Evolutionary conservation across 1,284 basidiomycete species (phyloP), one percentile per base, ranked within the genome.

Genomic region (Marasmius sp.): DNA sequence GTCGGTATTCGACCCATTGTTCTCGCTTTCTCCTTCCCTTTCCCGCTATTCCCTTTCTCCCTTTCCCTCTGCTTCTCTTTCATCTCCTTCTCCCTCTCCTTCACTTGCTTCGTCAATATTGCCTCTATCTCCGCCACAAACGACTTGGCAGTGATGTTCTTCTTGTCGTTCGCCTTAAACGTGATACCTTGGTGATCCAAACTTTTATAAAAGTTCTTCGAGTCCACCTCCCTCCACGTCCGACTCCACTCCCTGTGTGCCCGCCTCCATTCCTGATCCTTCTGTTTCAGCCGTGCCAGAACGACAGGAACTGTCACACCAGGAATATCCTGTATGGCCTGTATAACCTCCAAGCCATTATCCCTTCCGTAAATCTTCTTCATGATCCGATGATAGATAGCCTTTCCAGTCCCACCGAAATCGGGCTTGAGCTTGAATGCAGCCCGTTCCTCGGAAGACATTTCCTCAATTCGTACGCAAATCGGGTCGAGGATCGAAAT

Each of bases 111-210:
- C 34, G 85, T 82, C 70, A 92, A 89, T 63, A 89, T 80, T 49
- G 81, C 75, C 76, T 98, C 96, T 69, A 98, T 93, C 69, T 99
- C 94, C 49, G 82, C 84, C 52, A 98, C 88, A 70, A 99, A 92
- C 64, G 90, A 83, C 77, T 97, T 98, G 53, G 91, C 84, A 5
- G 94, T 97, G 71, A 97, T 92, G 58, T 86, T 88, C 81, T 98
- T 98, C 85, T 98, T 98, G 81, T 99, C 97, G 72, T 93, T 94
- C 52, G 85, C 83, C 80, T 98, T 98, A 87, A 97, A 97, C 65
- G 86, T 89, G 71, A 95, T 92, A 6, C 95, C 95, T 72, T 98
- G 96, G 72, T 98, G 95, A 74, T 99, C 97, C 61, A 98, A 85
- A 49, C 92, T 92, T 80, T 97, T 97, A 85, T 96, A 96, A 74